Percentiles rank a stretch among this genome's conserved stretches.
Evolutionary conservation across 192 early-diverging fungal species (phyloP).

Genomic region (Gorgonomyces haynaldii): DNA sequence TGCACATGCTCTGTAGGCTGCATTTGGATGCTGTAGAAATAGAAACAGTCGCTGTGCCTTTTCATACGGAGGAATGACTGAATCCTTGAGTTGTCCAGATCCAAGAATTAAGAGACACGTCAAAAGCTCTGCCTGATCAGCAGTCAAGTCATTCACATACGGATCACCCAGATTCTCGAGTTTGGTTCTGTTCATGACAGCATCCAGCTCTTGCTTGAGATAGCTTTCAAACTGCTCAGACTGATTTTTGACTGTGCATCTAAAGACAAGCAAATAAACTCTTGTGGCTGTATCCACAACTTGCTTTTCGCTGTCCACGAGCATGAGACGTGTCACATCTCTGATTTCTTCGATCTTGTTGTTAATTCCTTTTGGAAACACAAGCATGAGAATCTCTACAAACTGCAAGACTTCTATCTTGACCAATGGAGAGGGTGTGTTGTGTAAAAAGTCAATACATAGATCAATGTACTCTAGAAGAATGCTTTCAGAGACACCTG

Average conservation of each 20-base stretch:
- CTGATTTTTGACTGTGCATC: constrained; percentile 18
- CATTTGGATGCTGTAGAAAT: constrained; percentile 14
- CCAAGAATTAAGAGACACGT: constrained; percentile 8
- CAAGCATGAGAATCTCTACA: constrained; percentile 35
- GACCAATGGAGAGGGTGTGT: constrained; percentile 33
- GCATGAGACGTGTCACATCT: constrained; percentile 26
- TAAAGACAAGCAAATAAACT: constrained; percentile 41
- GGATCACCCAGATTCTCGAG: constrained; percentile 32
- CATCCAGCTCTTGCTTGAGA: constrained; percentile 26
- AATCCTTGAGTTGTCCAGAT: constrained; percentile 23
- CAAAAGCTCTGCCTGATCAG: constrained; percentile 28
- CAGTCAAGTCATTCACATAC: constrained; percentile 21
- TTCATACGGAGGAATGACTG: constrained; percentile 3
- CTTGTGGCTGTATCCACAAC: constrained; percentile 26
- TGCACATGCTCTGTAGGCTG: constrained; percentile 22
- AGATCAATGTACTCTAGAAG: constrained; percentile 40
- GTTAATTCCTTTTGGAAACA: constrained; percentile 39
- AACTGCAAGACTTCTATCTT: constrained; percentile 38
- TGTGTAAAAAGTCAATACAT: constrained; percentile 35
- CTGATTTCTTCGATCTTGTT: constrained; percentile 33
- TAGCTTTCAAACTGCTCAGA: constrained; percentile 34
- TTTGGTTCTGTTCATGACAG: constrained; percentile 23
- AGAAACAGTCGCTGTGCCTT: constrained; percentile 36
- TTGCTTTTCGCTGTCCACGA: constrained; percentile 23
- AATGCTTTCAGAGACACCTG: constrained; percentile 29